Evolutionary conservation across 2,329 filamentous ascomycete genomes (phyloP), one percentile per base, ranked within the genome.

Genomic region (Plenodomus tracheiphilus): DNA sequence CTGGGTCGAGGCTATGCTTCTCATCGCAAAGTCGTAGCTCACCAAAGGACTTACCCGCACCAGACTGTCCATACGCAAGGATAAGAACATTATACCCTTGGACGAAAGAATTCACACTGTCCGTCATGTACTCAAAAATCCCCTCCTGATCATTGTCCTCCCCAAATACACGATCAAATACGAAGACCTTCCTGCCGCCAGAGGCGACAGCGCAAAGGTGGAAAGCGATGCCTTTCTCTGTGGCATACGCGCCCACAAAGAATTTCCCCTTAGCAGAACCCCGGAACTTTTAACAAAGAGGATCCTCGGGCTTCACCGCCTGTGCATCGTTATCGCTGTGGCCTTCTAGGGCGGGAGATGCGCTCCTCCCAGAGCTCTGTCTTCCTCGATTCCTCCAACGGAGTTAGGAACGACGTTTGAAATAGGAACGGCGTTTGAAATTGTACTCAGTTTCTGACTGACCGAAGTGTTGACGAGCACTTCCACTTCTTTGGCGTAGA

Each of bases 81-180:
- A 99, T 85, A 3, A 94, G 99, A 49, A 99, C 94, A 83, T 99
- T 99, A 82, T 97, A 99, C 46, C 94, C 94, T 69, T 97, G 91
- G 1, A 94, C 79, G 63, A 99, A 99, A 2, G 92, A 89, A 62
- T 81, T 85, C 60, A 97, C 88, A 62, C 91, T 95, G 61, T 99
- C 94, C 54, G 85, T 85, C 41, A 99, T 79, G 66, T 99, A 99
- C 39, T 96, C 89, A 89, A 93, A 99, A 39, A 99, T 77, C 39
- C 92, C 93, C 59, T 94, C 88, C 71, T 99, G 94, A 50, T 84
- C 82, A 7, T 91, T 81, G 2, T 94, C 87, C 62, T 92, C 85
- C 25, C 85, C 82, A 68, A 99, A 99, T 4, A 99, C 92, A 53
- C 91, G 87, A 74, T 99, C 94, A 69, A 99, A 99, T 17, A 97